These are phyloP conservation scores for Thermothelomyces thermophilus DNA, from an alignment of 2,329 filamentous ascomycete species.

Conservation along the genomic window DNA sequence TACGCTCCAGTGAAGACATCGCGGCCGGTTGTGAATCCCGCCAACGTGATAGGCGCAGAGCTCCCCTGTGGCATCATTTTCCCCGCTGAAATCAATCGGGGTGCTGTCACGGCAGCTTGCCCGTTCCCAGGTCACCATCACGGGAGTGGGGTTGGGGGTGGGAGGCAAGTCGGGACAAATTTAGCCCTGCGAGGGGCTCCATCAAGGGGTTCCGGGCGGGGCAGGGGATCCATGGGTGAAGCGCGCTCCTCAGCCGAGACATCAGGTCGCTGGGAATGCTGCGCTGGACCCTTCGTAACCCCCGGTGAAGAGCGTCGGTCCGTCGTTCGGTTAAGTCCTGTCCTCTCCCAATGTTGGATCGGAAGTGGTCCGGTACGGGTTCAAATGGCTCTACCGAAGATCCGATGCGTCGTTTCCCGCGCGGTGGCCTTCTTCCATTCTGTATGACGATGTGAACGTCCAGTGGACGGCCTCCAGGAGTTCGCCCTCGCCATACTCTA, in stretches of 20 bases:
- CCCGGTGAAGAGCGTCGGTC: too few relatives aligned
- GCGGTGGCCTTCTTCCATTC: too few relatives aligned
- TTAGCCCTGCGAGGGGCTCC: conserved; percentile 23
- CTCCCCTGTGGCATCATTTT: conserved; percentile 23
- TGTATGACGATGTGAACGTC: too few relatives aligned
- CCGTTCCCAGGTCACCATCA: conserved; percentile 17
- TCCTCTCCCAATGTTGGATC: too few relatives aligned
- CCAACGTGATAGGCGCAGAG: conserved; percentile 21
- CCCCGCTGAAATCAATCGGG: conserved; percentile 25
- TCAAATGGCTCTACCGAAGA: too few relatives aligned
- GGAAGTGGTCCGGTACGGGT: too few relatives aligned
- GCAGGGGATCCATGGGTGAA: neutral
- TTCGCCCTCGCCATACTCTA: too few relatives aligned
- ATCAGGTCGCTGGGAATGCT: too few relatives aligned
- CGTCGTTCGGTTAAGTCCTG: too few relatives aligned
- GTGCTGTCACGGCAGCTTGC: conserved; percentile 24
- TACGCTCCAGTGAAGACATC: conserved; percentile 1
- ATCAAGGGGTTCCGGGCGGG: neutral
- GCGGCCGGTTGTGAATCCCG: conserved; percentile 15
- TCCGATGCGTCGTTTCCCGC: too few relatives aligned
- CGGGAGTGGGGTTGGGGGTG: conserved; percentile 25
- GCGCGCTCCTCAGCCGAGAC: neutral
- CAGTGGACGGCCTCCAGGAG: too few relatives aligned
- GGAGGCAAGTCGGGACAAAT: conserved; percentile 25
- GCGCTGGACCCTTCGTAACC: neutral